Base-by-base conservation (phyloP, 2,329 filamentous ascomycete genomes). In the Phyllachora maydis region DNA sequence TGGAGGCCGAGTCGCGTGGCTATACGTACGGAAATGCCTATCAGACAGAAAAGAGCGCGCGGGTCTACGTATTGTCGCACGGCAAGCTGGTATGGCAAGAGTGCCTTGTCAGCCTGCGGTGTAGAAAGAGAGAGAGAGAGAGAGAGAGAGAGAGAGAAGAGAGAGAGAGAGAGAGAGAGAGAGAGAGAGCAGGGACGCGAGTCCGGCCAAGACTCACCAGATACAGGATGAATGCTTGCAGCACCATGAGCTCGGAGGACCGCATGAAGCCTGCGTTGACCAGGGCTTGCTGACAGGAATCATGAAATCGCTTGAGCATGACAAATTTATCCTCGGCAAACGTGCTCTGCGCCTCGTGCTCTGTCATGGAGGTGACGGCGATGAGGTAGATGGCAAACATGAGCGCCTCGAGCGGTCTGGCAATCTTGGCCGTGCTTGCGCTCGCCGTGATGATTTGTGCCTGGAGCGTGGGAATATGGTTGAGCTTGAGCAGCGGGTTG, bases 1-100 rank as follows among this genome's bases (percentile, higher is more conserved):
- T 78, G 66, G n/a, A 78, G 51, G 4, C 70, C 70, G 46, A 79
- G 61, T 4, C 69, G 59, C 35, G 73, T 65, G 8, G 65, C 72
- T 23, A 75, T 64, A 24, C 72, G 66, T 14, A 76, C 58, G 1
- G 66, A 67, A 17, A 77, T 54, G 2, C 68, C 69, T 13, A 74
- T 55, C 33, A 77, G 49, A 22, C 65, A 63, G 25, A 63, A 68
- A 11, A 68, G 39, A 21, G 65, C 59, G 16, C 56, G 52, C 14
- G 71, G 70, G 35, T 72, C 67, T 22, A 65, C 61, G 20, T 53
- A 59, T 33, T 59, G 59, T 22, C 62, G 54, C 22, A 69, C 47
- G 10, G 59, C 61, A 14, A 68, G 36, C 65, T 69, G 32, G 4
- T 26, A 23, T 13, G n/a, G n/a, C n/a, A n/a, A n/a, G n/a, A n/a